These are phyloP conservation scores for Loxodes magnus DNA, from an alignment of 73 alveolate species.

Conservation along the genomic window DNA sequence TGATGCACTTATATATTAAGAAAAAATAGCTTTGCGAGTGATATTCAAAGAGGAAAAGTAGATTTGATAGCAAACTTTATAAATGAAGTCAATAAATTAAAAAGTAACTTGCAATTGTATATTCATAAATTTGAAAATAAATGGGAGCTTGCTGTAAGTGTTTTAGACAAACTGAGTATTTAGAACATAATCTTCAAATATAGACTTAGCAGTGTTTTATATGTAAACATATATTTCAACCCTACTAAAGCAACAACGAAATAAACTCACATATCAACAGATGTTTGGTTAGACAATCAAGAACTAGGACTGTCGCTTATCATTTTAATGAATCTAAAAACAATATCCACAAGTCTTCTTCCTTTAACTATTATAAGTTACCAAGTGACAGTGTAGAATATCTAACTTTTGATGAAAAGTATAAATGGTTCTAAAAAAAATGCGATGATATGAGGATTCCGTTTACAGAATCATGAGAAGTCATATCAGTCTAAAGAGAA, in stretches of 20 bases:
- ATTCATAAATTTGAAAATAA: too few relatives aligned
- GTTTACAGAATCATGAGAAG: constrained; percentile 36
- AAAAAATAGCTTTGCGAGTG: too few relatives aligned
- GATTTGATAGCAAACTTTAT: too few relatives aligned
- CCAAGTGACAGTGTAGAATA: neutral
- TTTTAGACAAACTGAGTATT: too few relatives aligned
- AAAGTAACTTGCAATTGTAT: too few relatives aligned
- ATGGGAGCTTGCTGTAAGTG: too few relatives aligned
- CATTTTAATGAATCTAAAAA: neutral
- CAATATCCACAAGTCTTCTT: neutral
- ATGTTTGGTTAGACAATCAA: neutral
- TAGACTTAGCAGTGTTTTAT: too few relatives aligned
- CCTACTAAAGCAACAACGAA: neutral
- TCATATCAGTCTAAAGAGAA: constrained; percentile 46
- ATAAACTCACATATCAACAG: neutral
- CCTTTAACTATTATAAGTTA: too few relatives aligned
- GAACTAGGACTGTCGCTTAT: neutral
- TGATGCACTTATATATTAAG: too few relatives aligned
- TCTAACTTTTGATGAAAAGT: constrained; percentile 11
- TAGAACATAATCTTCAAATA: too few relatives aligned
- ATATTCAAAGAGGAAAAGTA: too few relatives aligned
- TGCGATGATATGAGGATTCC: constrained; percentile 28
- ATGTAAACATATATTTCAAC: neutral
- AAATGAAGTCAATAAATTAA: too few relatives aligned
- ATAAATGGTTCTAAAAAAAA: constrained; percentile 16